Evolutionary conservation across 371 early-diverging fungal species (phyloP).

Genomic region (Dinochytrium kinnereticum): DNA sequence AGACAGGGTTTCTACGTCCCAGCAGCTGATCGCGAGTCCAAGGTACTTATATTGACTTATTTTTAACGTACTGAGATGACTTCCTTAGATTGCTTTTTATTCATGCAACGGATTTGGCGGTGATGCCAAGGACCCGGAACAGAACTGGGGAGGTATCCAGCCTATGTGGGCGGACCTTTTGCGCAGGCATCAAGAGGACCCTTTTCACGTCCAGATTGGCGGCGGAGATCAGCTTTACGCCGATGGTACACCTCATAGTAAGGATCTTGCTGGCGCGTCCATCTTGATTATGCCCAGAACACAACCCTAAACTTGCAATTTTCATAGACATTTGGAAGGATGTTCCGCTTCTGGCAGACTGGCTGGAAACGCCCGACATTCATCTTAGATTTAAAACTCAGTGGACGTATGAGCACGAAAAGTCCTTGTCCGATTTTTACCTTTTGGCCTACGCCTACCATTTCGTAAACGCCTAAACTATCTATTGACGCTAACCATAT

Average conservation of each 20-base stretch:
- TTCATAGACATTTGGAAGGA: constrained; percentile 19
- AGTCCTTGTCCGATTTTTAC: constrained; percentile 20
- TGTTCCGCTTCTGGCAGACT: constrained; percentile 10
- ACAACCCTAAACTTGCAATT: too few relatives aligned
- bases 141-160: constrained; percentile 24
- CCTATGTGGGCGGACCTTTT: constrained; percentile 63
- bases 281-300: too few relatives aligned
- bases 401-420: constrained; percentile 22
- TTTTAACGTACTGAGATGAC: too few relatives aligned
- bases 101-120: constrained; percentile 26
- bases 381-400: constrained; percentile 5
- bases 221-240: constrained; percentile 88
- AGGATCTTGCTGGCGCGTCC: too few relatives aligned
- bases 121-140: constrained; percentile 19
- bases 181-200: constrained; percentile 67
- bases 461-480: background rate
- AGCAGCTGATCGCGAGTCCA: background rate
- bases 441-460: constrained; percentile 19
- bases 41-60: background rate
- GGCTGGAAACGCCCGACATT: constrained; percentile 13
- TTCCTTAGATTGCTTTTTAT: constrained; percentile 30
- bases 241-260: constrained; percentile 52
- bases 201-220: constrained; percentile 81
- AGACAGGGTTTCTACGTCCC: constrained; percentile 27
- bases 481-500: background rate